phyloP scores from a whole-genome alignment of 140 eudicot genomes.

The Cichorium intybus region DNA sequence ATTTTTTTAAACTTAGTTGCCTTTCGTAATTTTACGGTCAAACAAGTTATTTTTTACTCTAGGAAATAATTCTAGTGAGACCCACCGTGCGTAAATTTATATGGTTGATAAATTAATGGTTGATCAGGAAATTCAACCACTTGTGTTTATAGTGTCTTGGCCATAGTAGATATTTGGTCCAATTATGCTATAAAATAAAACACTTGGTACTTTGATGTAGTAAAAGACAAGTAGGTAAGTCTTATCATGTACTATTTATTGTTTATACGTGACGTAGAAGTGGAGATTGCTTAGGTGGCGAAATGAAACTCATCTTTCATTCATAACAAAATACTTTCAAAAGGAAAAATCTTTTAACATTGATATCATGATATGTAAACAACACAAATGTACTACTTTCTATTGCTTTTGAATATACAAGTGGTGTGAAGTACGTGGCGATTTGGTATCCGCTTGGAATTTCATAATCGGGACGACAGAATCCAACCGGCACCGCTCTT shows the following conservation, averaged over 20 bases:
- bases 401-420: conserved; percentile 38
- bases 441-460: conserved; percentile 51
- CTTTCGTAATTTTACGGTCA: neutral
- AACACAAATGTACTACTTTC: conserved; percentile 17
- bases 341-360: conserved; percentile 23
- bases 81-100: neutral
- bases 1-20: neutral
- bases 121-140: conserved; percentile 36
- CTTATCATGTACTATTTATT: neutral
- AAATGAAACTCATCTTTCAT: conserved; percentile 4
- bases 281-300: neutral
- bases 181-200: neutral
- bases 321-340: conserved; percentile 20
- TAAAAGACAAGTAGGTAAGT: neutral
- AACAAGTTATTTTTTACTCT: neutral
- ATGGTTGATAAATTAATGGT: conserved; percentile 24
- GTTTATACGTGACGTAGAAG: neutral
- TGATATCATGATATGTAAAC: conserved; percentile 9
- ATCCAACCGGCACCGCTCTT: conserved; percentile 36
- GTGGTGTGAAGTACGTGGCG: conserved; percentile 38
- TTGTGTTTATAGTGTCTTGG: conserved; percentile 3
- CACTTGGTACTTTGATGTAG: neutral
- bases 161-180: conserved; percentile 12
- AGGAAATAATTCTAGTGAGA: neutral
- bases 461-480: conserved; percentile 33